Conservation (phyloP, 2,329 filamentous ascomycete genomes). For the Claviceps africana region DNA sequence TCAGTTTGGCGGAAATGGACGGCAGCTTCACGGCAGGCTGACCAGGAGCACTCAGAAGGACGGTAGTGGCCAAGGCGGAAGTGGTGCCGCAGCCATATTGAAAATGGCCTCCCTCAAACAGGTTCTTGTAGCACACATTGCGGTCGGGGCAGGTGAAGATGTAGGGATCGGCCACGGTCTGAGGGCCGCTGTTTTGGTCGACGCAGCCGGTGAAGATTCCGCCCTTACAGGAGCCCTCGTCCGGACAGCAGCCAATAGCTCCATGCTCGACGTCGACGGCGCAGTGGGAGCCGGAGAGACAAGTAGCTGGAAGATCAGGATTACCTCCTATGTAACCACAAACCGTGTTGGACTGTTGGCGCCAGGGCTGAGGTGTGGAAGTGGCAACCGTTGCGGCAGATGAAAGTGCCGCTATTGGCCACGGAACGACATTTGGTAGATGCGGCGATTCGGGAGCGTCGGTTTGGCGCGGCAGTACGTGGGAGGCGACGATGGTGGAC, state of each 20-base stretch:
- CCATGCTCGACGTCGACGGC: conserved; percentile 35
- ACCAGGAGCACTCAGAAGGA: conserved; percentile 32
- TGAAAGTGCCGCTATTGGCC: conserved; percentile 13
- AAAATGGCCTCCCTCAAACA: conserved; percentile 39
- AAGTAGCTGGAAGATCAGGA: conserved; percentile 38
- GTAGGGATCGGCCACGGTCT: conserved; percentile 40
- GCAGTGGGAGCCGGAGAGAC: conserved; percentile 43
- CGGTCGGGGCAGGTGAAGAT: conserved; percentile 39
- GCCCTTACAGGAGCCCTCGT: conserved; percentile 33
- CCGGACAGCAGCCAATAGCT: conserved; percentile 43
- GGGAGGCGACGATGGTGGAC: conserved; percentile 18
- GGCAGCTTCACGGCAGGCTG: conserved; percentile 20
- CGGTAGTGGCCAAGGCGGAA: conserved; percentile 33
- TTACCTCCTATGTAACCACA: conserved; percentile 45
- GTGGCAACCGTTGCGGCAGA: conserved; percentile 22
- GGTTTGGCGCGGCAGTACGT: conserved; percentile 28
- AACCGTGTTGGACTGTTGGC: conserved; percentile 36
- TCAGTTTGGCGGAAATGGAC: conserved; percentile 27
- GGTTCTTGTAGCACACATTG: conserved; percentile 41
- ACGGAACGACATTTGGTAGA: conserved; percentile 23
- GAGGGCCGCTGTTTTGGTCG: conserved; percentile 34
- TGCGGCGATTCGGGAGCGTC: conserved; percentile 20
- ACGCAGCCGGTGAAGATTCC: conserved; percentile 46
- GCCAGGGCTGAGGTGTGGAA: conserved; percentile 21
- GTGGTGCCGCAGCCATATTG: conserved; percentile 43